Base-by-base conservation (phyloP, 2,329 filamentous ascomycete species). In the Teratosphaeria epicoccoides region DNA sequence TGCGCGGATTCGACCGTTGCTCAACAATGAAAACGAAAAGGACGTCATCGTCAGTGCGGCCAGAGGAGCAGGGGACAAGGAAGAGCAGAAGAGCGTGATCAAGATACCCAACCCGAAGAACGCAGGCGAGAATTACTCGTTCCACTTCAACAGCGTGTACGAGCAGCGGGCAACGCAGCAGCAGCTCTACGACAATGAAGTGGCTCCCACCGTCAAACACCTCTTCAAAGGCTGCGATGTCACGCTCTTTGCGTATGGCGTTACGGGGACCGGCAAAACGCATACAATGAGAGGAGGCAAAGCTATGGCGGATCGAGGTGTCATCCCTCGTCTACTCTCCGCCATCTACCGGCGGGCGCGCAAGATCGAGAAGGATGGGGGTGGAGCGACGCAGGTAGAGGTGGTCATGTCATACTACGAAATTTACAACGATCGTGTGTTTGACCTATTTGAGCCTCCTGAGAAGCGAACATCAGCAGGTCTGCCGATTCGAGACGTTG, bases 171-270 rank as follows among this genome's bases (percentile, higher is more conserved):
- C 87, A 14, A 82, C 87, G 7, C 91, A 98, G 68, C 87, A 95
- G 69, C 80, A 87, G 57, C 72, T 98, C 52, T 98, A 95, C 68
- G 87, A 90, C 57, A 81, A 84, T 33, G 91, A 97, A 80, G 90
- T 97, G 60, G 79, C 88, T 40, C 88, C 91, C 1, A 89, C 90
- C 48, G 76, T 96, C 57, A 96, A 95, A 68, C 86, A 93, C 50
- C 81, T 97, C 9, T 96, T 97, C 72, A 84, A 96, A 66, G 93
- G 93, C 51, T 98, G 95, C 78, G 98, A 98, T 80, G 93, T 98
- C 54, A 98, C 93, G 3, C 81, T 98, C 37, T 76, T 98, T 63
- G 93, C 93, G 43, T 98, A 98, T 65, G 93, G 93, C 59, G 93
- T 98, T 73, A 98, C 93, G 17, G 94, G 93, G 50, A 90, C 93